Base-by-base conservation (phyloP, 768 basidiomycete genomes). In the Leccinum rimulosum region DNA sequence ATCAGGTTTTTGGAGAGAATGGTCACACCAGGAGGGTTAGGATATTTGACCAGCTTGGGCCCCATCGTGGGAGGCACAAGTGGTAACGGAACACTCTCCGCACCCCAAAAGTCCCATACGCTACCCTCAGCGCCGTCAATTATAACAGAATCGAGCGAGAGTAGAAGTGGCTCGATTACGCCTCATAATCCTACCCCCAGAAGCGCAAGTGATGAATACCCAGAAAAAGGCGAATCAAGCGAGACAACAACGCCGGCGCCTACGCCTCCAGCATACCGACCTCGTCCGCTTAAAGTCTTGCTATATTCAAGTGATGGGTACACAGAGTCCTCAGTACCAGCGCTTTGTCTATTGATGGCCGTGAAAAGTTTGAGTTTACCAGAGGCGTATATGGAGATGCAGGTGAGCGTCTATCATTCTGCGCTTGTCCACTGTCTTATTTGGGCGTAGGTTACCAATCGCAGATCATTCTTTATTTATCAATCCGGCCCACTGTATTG, bases 391-490 rank as follows among this genome's bases (percentile, higher is more conserved):
- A 78, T 98, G 33, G 88, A 93, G 70, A 82, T 98, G 62, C 96
- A 98, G 75, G 70, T 76, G 14, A 51, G 68, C 17, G 61, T 54
- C 31, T 17, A 35, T 22, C 5, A 52, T 11, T 3, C 14, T 7
- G n/a, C 30, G 35, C 28, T 27, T 9, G n/a, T 56, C 27, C 54
- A 43, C 61, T 56, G 15, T 62, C 50, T 27, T 43, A 43, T 43
- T 53, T 47, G 50, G 2, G 2, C n/a, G 3, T 36, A 71, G 70
- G 86, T 89, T 45, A 81, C 78, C 57, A 88, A 88, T 70, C 78
- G 82, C 54, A 75, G 96, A 54, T 89, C 87, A 61, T 98, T 98
- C 77, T 98, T 96, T 64, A 91, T 98, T 54, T 97, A 97, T 73
- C 85, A 86, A 57, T 77, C 77, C 52, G 51, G 22, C 22, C 22